Evolutionary conservation across 2,329 filamentous ascomycete species (phyloP).

Genomic region (Penicillium nordicum): DNA sequence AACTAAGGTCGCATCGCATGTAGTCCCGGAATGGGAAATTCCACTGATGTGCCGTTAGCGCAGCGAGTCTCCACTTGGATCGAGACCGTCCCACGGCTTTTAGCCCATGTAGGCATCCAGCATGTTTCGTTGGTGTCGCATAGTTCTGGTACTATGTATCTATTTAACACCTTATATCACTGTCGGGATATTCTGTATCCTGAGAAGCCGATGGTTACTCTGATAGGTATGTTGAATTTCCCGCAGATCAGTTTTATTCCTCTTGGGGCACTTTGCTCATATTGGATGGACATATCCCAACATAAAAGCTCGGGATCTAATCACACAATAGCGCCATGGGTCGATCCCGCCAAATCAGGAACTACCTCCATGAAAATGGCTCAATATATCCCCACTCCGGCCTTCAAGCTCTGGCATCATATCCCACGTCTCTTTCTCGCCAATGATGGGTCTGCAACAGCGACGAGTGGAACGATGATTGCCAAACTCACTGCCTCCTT

Average conservation of each 20-base stretch:
- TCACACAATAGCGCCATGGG: slow-evolving; percentile 42
- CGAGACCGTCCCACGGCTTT: slow-evolving; percentile 41
- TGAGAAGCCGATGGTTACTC: background rate
- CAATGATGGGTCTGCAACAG: slow-evolving; percentile 19
- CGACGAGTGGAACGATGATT: slow-evolving; percentile 19
- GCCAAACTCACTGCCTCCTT: slow-evolving; percentile 1
- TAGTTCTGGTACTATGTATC: slow-evolving; percentile 43
- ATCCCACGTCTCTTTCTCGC: slow-evolving; percentile 29
- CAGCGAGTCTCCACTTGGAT: slow-evolving; percentile 41
- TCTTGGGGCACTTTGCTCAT: background rate
- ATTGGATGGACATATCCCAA: background rate
- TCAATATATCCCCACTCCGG: slow-evolving; percentile 24
- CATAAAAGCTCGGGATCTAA: background rate
- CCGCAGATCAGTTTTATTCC: too few relatives aligned
- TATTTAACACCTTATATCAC: slow-evolving; percentile 40
- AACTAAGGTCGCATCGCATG: background rate
- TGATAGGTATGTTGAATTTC: background rate
- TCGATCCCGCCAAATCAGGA: slow-evolving; percentile 39
- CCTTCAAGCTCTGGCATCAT: slow-evolving; percentile 26
- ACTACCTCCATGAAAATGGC: slow-evolving; percentile 27
- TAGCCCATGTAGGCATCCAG: slow-evolving; percentile 35
- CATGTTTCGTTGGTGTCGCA: slow-evolving; percentile 42
- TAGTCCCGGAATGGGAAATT: slow-evolving; percentile 47
- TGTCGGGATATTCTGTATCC: slow-evolving; percentile 32
- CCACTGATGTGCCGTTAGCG: slow-evolving; percentile 36